phyloP scores from a whole-genome alignment of 2,329 filamentous ascomycete genomes.

The Venturia asperata region DNA sequence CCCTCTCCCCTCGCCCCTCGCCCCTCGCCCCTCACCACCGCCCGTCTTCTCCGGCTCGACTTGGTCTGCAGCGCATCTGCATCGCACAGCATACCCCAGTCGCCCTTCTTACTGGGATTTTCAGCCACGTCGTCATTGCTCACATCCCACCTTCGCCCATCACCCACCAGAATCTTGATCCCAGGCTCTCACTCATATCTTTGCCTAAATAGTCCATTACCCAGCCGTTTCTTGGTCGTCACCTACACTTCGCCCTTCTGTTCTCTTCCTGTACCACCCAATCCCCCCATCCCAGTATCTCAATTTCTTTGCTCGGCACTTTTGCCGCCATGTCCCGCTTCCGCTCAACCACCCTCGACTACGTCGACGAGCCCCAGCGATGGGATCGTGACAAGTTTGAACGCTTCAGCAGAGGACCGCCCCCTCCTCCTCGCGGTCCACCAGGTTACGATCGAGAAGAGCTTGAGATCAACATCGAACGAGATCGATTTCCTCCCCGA shows the following conservation, averaged over 20 bases:
- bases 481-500: constrained; percentile 35
- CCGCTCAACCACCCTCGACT: constrained; percentile 14
- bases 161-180: neutral
- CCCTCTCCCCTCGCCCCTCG: neutral
- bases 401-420: constrained; percentile 31
- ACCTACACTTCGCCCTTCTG: neutral
- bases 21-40: neutral
- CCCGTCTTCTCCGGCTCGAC: too few relatives aligned
- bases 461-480: constrained; percentile 38
- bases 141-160: constrained; percentile 7
- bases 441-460: constrained; percentile 25
- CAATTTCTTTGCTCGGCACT: neutral
- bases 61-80: too few relatives aligned
- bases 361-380: constrained; percentile 23
- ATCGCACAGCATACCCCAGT: neutral
- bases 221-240: neutral
- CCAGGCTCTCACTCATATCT: neutral
- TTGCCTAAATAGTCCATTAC: constrained; percentile 5
- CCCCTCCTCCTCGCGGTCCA: neutral
- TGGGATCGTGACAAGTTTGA: constrained; percentile 48
- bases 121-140: constrained; percentile 8
- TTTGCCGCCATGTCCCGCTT: constrained; percentile 16
- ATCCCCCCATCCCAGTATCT: neutral
- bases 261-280: neutral
- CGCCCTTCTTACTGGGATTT: neutral